Evolutionary conservation across 1,284 basidiomycete species (phyloP).

Genomic region (Puccinia novopanici): DNA sequence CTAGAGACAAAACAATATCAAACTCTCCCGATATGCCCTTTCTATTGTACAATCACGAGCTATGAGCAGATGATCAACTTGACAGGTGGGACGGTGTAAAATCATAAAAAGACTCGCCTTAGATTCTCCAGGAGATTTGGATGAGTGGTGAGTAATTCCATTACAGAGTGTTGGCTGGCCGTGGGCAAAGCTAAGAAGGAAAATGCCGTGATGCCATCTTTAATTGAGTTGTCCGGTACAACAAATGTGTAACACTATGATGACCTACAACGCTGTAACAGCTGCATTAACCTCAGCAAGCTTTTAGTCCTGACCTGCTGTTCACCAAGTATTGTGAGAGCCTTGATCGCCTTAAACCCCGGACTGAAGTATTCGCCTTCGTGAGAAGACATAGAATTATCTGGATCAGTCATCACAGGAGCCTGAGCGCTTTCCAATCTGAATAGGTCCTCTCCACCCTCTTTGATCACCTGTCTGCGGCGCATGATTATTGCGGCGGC

Average conservation of each 20-base stretch:
- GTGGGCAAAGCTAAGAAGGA: constrained; percentile 32
- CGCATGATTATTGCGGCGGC: constrained; percentile 85
- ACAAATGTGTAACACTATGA: neutral
- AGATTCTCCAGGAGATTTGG: constrained; percentile 79
- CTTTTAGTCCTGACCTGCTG: constrained; percentile 53
- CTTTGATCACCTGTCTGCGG: constrained; percentile 77
- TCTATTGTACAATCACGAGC: constrained; percentile 37
- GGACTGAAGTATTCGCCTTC: neutral
- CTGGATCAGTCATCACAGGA: constrained; percentile 55
- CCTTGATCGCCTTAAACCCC: constrained; percentile 47
- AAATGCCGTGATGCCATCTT: neutral
- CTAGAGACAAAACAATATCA: constrained; percentile 79
- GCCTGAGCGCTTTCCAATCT: constrained; percentile 66
- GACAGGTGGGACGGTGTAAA: neutral
- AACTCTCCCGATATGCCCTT: constrained; percentile 70
- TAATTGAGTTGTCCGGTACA: neutral
- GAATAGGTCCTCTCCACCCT: constrained; percentile 77
- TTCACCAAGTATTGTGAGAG: constrained; percentile 53
- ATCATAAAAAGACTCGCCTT: constrained; percentile 71
- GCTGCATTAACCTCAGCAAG: constrained; percentile 55
- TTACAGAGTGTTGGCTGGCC: constrained; percentile 66
- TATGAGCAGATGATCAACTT: neutral
- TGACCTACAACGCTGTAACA: constrained; percentile 56
- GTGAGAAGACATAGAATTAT: neutral
- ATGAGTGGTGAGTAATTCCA: constrained; percentile 77